Evolutionary conservation across 352 stramenopile genomes (phyloP), one percentile per base, ranked within the genome.

Genomic region (Pythium oligandrum): DNA sequence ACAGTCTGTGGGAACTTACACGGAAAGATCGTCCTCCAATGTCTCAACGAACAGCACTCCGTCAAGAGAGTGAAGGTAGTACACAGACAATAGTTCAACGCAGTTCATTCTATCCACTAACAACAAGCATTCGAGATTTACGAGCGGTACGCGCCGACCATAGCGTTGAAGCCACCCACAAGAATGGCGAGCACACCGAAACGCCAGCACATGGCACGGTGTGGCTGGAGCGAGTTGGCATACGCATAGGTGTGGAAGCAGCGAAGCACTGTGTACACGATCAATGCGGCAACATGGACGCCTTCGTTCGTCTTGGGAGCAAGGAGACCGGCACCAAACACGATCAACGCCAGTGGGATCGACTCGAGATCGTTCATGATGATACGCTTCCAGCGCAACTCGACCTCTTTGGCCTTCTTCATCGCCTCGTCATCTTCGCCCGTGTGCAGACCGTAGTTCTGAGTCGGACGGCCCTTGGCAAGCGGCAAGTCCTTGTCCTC

Each of bases 351-450:
- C n/a, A 80, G 52, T 2, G 68, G 71, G 37, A 77, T 75, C 38
- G 53, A 69, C 59, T 80, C 71, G 17, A 80, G 48, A 49, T 80
- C 65, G 56, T 77, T 80, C 49, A 65, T 62, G 30, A 78, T 62
- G 48, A 79, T 70, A 45, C 69, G 63, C 26, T 70, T 64, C 71
- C 71, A 80, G 46, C 71, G 68, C 33, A 64, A 63, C 34, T 75
- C 69, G 3, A 68, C 40, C 36, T 66, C 64, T 1, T 57, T 57
- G 9, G 64, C 68, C 55, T 59, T 68, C 55, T 38, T 56, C 46
- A 55, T 6, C 17, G n/a, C 49, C 17, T 71, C 51, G 37, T 77
- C 53, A 34, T 62, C 66, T 33, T 53, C 52, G 57, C 55, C 51
- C 8, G 42, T 53, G 53, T 55, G 44, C 51, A 78, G 44, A 5